Conservation (phyloP, 257 asterid species). For the Penstemon newberryi region DNA sequence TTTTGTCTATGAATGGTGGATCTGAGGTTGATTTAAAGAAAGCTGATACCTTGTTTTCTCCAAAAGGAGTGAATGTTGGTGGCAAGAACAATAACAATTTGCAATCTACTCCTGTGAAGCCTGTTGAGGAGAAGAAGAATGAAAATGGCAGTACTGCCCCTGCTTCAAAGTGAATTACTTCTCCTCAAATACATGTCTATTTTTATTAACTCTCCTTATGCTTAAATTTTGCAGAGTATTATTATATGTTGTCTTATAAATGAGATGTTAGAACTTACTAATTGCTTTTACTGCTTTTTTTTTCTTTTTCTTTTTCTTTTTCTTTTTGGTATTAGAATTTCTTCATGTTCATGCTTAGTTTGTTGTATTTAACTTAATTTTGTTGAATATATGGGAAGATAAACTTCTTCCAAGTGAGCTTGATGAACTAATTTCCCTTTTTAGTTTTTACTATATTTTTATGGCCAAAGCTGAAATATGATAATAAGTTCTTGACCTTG, state of each 20-base stretch:
- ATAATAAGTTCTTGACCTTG: neutral
- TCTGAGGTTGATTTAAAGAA: slow-evolving; percentile 52
- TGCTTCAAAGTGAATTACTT: slow-evolving; percentile 60
- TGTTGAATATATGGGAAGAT: slow-evolving; percentile 12
- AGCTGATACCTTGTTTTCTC: slow-evolving; percentile 37
- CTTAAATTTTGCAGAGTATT: neutral
- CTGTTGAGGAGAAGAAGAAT: slow-evolving; percentile 51
- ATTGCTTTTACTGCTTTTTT: neutral
- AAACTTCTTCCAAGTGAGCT: neutral
- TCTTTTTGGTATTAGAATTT: too few species aligned
- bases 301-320: too few species aligned
- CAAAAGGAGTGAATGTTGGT: slow-evolving; percentile 32
- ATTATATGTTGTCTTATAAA: neutral
- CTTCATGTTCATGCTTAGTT: neutral
- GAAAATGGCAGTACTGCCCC: slow-evolving; percentile 43
- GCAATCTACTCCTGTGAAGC: slow-evolving; percentile 26
- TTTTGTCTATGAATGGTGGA: slow-evolving; percentile 54
- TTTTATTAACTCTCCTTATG: neutral
- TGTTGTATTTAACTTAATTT: neutral
- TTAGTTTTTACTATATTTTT: neutral
- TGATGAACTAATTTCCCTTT: neutral
- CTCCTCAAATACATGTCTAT: neutral
- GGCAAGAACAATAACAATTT: slow-evolving; percentile 31
- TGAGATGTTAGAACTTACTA: neutral
- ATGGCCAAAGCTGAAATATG: neutral